Base-by-base conservation (phyloP, 2,329 filamentous ascomycete species). In the Colletotrichum noveboracense region DNA sequence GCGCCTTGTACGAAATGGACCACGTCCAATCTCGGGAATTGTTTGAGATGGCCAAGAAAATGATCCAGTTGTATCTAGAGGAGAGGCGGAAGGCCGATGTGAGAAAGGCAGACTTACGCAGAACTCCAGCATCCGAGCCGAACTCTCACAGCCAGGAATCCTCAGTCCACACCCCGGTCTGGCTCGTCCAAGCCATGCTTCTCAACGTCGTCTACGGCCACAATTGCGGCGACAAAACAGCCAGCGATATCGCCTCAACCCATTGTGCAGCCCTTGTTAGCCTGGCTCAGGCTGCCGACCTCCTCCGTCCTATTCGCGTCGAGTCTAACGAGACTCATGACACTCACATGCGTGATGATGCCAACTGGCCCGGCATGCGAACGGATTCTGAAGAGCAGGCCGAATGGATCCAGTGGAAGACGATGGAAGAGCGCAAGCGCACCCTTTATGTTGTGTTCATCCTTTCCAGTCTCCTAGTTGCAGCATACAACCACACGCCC, bases 141-240 rank as follows among this genome's bases (percentile, higher is more conserved):
- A 84, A 82, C 58, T 86, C 88, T 14, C 86, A 89, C 60, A 82
- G 84, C 21, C 85, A 88, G 70, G 93, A 95, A 74, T 89, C 89
- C 66, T 89, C 92, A 18, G 90, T 92, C 52, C 92, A 95, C 78
- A 96, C 96, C 3, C 96, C 96, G 1, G 89, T 98, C 55, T 98
- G 96, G 96, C 89, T 99, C 30, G 96, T 98, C 18, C 97, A 98
- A 84, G 95, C 96, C 1, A 98, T 98, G 96, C 88, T 98, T 10
- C 89, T 99, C 66, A 98, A 98, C 82, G 95, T 98, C 48, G 94
- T 98, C 18, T 98, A 98, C 82, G 96, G 96, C 16, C 95, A 98
- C 84, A 97, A 98, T 79, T 98, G 96, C 82, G 95, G 95, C 48
- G 96, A 98, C 83, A 96, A 97, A 86, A 93, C 93, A 70, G 94